Conservation (phyloP, 2,329 filamentous ascomycete genomes). For the Dothidotthia symphoricarpi region DNA sequence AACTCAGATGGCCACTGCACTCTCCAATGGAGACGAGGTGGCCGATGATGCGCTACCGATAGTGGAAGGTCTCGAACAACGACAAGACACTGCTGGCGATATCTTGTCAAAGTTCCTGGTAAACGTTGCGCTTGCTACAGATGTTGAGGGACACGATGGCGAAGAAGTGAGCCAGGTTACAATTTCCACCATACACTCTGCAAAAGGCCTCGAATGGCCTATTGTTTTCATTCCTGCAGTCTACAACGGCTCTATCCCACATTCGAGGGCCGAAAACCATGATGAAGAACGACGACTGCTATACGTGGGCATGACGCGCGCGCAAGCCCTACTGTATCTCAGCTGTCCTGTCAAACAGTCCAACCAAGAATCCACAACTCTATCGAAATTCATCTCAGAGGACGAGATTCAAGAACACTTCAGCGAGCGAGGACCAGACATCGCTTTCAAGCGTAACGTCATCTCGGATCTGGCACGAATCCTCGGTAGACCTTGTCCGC, state of each 20-base stretch:
- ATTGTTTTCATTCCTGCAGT: constrained; percentile 89
- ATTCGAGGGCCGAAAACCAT: constrained; percentile 77
- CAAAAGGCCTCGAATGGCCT: constrained; percentile 96
- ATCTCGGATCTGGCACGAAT: constrained; percentile 70
- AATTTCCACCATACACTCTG: constrained; percentile 93
- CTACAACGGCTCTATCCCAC: constrained; percentile 87
- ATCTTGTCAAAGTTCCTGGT: constrained; percentile 78
- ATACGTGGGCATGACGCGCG: constrained; percentile 96
- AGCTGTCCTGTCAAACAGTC: constrained; percentile 73
- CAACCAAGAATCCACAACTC: constrained; percentile 58
- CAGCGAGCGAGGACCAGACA: constrained; percentile 61
- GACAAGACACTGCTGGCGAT: constrained; percentile 55
- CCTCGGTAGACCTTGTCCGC: constrained; percentile 62
- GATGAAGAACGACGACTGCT: constrained; percentile 86
- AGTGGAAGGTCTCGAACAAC: constrained; percentile 70
- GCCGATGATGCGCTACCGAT: constrained; percentile 57
- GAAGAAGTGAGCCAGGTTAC: constrained; percentile 67
- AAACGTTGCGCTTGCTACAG: constrained; percentile 74
- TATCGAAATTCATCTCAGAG: constrained; percentile 71
- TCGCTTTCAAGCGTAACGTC: constrained; percentile 60
- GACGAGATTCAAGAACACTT: constrained; percentile 54
- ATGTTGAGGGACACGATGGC: constrained; percentile 64
- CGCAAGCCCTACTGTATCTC: constrained; percentile 80
- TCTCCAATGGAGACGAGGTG: constrained; percentile 42
- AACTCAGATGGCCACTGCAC: constrained; percentile 61